Evolutionary conservation across 1,284 basidiomycete species (phyloP), one percentile per base, ranked within the genome.

Genomic region (Pseudozyma tsukubaensis): DNA sequence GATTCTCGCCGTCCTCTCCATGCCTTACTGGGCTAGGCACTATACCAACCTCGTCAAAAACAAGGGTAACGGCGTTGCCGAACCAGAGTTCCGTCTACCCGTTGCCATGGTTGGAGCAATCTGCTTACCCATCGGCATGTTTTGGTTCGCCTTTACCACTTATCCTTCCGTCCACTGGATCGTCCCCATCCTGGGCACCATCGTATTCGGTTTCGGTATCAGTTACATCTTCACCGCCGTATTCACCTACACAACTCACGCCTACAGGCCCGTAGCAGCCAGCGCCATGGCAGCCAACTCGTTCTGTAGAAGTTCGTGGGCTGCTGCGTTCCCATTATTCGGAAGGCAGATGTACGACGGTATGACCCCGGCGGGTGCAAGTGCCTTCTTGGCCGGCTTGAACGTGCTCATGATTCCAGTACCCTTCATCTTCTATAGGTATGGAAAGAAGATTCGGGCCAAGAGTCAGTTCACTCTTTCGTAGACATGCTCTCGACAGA

Each of bases 31-130:
- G 51, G 81, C 50, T 67, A 77, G 35, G 57, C 80, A 58, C 56
- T 80, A 45, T 3, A 91, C 91, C 66, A 82, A 85, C 3, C 83
- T 87, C 54, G 86, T 88, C 66, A 88, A 88, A 72, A 84, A 83
- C 5, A 87, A 86, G 57, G 89, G 90, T 61, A 87, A 87, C 3
- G 78, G 78, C 29, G 61, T 68, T 1, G 60, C 71, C 6, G 75
- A 72, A 40, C 78, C 78, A 35, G 77, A 80, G 37, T 78, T 76
- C 48, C 59, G 74, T 21, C 70, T 80, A 0, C 78, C 77, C 24
- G 65, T 69, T 7, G 78, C 62, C 14, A 76, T 72, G 59, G 72
- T 74, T 19, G 73, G 69, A 1, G 74, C 67, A 4, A 14, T 77
- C 32, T 21, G 49, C 10, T 51, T 70, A 14, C 71, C 76, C 2